Percentiles rank a stretch among this genome's conserved stretches.
phyloP scores from a whole-genome alignment of 1,284 basidiomycete species.

The Austroboletus olivaceoglutinosus region DNA sequence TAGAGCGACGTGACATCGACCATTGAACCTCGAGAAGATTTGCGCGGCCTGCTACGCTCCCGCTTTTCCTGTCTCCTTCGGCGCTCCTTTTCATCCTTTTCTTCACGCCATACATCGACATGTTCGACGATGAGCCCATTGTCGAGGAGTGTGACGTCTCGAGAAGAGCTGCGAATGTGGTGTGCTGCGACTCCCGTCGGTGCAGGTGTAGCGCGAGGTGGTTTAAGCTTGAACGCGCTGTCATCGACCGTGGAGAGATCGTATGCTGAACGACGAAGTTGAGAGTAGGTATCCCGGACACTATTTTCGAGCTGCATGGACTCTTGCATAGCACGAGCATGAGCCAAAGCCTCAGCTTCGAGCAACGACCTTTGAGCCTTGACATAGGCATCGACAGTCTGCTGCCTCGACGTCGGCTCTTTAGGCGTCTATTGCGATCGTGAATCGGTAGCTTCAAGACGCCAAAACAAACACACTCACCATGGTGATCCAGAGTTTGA shows the following conservation, averaged over 20 bases:
- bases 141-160: slow-evolving; percentile 76
- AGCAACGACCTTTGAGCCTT: slow-evolving; percentile 67
- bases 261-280: slow-evolving; percentile 72
- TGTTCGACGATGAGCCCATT: slow-evolving; percentile 86
- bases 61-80: slow-evolving; percentile 63
- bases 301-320: slow-evolving; percentile 69
- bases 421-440: slow-evolving; percentile 61
- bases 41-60: slow-evolving; percentile 58
- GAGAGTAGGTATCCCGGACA: slow-evolving; percentile 75
- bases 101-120: slow-evolving; percentile 78
- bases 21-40: slow-evolving; percentile 64
- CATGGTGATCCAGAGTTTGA: slow-evolving; percentile 86
- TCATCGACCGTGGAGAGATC: slow-evolving; percentile 54
- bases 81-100: slow-evolving; percentile 66
- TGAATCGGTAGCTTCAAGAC: slow-evolving; percentile 5
- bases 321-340: slow-evolving; percentile 72
- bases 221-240: slow-evolving; percentile 65
- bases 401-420: slow-evolving; percentile 73
- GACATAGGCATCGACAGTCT: slow-evolving; percentile 69
- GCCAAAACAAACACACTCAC: slow-evolving; percentile 46
- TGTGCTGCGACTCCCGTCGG: slow-evolving; percentile 33
- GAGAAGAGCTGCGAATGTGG: slow-evolving; percentile 52
- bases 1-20: slow-evolving; percentile 71
- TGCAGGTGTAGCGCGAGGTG: slow-evolving; percentile 47
- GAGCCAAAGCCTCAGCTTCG: slow-evolving; percentile 73